Percentiles rank a stretch among this genome's conserved stretches.
Conservation (phyloP, 768 basidiomycete genomes). For the Termitomyces sp. region DNA sequence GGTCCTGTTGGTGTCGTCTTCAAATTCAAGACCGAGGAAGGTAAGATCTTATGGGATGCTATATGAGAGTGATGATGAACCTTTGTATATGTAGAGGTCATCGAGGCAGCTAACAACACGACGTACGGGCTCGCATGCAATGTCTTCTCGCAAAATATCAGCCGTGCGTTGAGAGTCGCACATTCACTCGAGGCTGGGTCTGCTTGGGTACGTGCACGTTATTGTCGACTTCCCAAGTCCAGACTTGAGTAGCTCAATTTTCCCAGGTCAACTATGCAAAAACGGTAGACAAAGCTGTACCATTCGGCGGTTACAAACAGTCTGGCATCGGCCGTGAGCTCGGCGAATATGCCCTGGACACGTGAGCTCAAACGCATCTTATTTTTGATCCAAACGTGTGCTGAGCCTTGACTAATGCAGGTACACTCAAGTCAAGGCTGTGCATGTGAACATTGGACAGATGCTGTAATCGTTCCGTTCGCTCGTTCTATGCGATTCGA, state of each 20-base stretch:
- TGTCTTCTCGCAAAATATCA: conserved; percentile 21
- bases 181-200: conserved; percentile 22
- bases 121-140: conserved; percentile 19
- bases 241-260: background rate
- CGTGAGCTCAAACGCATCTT: conserved; percentile 9
- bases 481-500: too few species aligned
- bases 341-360: conserved; percentile 25
- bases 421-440: conserved; percentile 21
- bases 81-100: conserved; percentile 17
- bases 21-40: conserved; percentile 62
- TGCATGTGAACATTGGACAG: conserved; percentile 19
- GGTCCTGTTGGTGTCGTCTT: conserved; percentile 72
- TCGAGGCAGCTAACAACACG: conserved; percentile 21
- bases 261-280: conserved; percentile 21
- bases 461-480: conserved; percentile 6
- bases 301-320: conserved; percentile 27
- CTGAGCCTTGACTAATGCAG: background rate
- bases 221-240: background rate
- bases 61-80: conserved; percentile 15
- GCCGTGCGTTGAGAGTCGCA: conserved; percentile 20
- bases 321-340: conserved; percentile 25
- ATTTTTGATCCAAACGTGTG: background rate
- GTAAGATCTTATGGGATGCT: conserved; percentile 19
- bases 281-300: conserved; percentile 15
- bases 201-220: conserved; percentile 13